Evolutionary conservation across 805 yeast genomes (phyloP).

Genomic region (Kluyveromyces wickerhamii): DNA sequence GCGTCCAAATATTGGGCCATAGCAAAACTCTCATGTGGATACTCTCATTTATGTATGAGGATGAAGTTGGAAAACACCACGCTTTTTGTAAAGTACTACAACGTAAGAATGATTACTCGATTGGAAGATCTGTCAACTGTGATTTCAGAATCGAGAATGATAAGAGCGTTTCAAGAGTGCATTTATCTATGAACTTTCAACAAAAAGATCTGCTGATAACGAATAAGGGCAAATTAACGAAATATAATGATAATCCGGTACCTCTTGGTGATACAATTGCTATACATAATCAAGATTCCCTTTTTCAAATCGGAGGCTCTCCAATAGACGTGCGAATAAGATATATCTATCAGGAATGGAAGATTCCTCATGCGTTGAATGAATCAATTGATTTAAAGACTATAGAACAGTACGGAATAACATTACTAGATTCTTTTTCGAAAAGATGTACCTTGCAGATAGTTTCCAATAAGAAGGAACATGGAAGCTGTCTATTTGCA

Average conservation of each 20-base stretch:
- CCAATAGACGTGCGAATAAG: background rate
- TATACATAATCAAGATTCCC: background rate
- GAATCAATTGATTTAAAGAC: background rate
- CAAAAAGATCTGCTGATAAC: slow-evolving; percentile 4
- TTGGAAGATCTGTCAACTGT: slow-evolving; percentile 28
- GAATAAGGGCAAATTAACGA: slow-evolving; percentile 26
- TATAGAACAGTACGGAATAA: slow-evolving; percentile 4
- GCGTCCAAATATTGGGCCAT: too few species aligned
- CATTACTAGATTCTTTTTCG: slow-evolving; percentile 5
- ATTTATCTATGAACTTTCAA: slow-evolving; percentile 12
- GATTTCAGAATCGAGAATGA: slow-evolving; percentile 24
- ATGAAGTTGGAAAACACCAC: slow-evolving; percentile 14
- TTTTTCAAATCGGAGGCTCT: slow-evolving; percentile 1
- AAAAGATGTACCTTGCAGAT: slow-evolving; percentile 8
- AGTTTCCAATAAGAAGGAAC: slow-evolving; percentile 5
- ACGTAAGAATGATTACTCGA: slow-evolving; percentile 9
- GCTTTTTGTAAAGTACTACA: slow-evolving; percentile 15
- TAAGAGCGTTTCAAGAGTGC: slow-evolving; percentile 29
- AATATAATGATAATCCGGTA: slow-evolving; percentile 9
- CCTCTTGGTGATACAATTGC: background rate
- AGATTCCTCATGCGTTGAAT: slow-evolving; percentile 10
- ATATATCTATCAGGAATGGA: slow-evolving; percentile 10
- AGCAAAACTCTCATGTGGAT: slow-evolving; percentile 24
- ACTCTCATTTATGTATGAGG: slow-evolving; percentile 16
- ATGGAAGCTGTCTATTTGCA: slow-evolving; percentile 11